Evolutionary conservation across 805 yeast genomes (phyloP).

Genomic region (Schwanniomyces occidentalis): DNA sequence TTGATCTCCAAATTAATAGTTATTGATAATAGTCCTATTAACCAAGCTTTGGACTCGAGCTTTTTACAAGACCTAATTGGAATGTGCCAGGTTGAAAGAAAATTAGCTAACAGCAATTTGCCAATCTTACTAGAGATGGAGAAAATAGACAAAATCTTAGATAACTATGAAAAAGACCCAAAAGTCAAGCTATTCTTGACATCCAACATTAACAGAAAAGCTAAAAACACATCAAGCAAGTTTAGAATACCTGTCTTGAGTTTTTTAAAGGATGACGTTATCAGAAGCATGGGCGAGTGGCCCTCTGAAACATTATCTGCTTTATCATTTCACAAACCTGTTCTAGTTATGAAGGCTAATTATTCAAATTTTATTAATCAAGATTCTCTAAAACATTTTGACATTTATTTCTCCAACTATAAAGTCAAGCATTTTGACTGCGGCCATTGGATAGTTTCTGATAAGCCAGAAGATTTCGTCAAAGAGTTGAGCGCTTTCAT

Average conservation of each 20-base stretch:
- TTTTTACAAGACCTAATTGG: constrained; percentile 40
- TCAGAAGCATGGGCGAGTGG: constrained; percentile 23
- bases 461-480: constrained; percentile 35
- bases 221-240: neutral
- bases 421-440: constrained; percentile 21
- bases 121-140: constrained; percentile 10
- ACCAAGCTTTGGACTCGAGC: constrained; percentile 31
- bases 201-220: constrained; percentile 35
- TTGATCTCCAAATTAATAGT: constrained; percentile 43
- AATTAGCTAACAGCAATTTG: constrained; percentile 27
- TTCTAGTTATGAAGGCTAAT: constrained; percentile 45
- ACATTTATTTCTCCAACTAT: constrained; percentile 24
- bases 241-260: constrained; percentile 23
- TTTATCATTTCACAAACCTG: constrained; percentile 26
- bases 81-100: constrained; percentile 39
- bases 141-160: constrained; percentile 22
- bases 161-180: constrained; percentile 22
- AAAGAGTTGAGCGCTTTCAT: too few species aligned
- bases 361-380: constrained; percentile 42
- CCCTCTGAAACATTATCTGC: constrained; percentile 16
- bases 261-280: constrained; percentile 17
- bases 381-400: constrained; percentile 23
- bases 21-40: constrained; percentile 49
- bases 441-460: constrained; percentile 43
- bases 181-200: constrained; percentile 37